These are phyloP conservation scores for Scleroderma citrinum DNA, from an alignment of 768 basidiomycete genomes.

Conservation along the genomic window DNA sequence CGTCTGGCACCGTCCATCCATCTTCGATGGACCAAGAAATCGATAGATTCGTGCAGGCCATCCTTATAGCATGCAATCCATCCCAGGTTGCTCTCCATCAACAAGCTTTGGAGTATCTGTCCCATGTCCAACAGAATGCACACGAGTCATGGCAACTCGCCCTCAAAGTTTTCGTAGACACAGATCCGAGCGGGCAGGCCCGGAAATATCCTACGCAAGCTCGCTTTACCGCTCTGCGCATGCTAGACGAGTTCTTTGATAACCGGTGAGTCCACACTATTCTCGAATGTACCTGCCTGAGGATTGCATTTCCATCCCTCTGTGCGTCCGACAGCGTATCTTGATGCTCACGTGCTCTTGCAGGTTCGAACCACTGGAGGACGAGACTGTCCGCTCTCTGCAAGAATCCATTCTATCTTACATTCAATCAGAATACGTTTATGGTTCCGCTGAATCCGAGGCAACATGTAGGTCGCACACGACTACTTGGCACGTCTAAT, in stretches of 20 bases:
- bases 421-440: constrained; percentile 83
- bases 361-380: constrained; percentile 64
- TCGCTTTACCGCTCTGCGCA: constrained; percentile 74
- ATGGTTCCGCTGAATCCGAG: constrained; percentile 76
- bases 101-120: constrained; percentile 81
- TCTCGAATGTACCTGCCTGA: not conserved
- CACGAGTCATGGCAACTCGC: constrained; percentile 77
- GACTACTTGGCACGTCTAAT: constrained; percentile 4
- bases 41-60: constrained; percentile 76
- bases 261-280: constrained; percentile 55
- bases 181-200: constrained; percentile 45
- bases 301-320: not conserved
- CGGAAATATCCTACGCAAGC: constrained; percentile 67
- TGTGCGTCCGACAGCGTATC: not conserved
- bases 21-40: constrained; percentile 65
- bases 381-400: constrained; percentile 62
- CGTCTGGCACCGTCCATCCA: constrained; percentile 6
- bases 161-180: constrained; percentile 65
- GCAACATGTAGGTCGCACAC: constrained; percentile 64
- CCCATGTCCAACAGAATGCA: constrained; percentile 70
- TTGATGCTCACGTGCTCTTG: constrained; percentile 7
- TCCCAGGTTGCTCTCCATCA: constrained; percentile 66
- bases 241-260: constrained; percentile 79
- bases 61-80: constrained; percentile 82
- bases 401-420: constrained; percentile 77